Evolutionary conservation across 2,329 filamentous ascomycete species (phyloP), one percentile per base, ranked within the genome.

Genomic region (Neonectria neomacrospora): DNA sequence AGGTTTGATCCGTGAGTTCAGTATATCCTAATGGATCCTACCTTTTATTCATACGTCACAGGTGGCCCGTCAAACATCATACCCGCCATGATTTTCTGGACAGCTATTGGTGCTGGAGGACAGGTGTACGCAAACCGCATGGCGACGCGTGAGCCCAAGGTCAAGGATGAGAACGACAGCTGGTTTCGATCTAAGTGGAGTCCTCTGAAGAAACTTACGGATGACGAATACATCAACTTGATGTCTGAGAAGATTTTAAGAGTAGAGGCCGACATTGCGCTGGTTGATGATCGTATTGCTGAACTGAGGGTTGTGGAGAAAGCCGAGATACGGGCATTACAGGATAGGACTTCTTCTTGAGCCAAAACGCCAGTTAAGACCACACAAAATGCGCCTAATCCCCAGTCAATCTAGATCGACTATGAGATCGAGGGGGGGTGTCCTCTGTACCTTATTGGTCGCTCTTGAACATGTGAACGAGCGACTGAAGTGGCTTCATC

Each of bases 271-370:
- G 91, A 95, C 65, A 93, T 96, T 76, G 89, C 91, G 0, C 77
- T 96, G 5, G 82, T 95, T 37, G 91, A 96, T 71, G 92, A 95
- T 57, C 88, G 88, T 72, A 92, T 96, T 68, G 85, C 74, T 1
- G 76, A 78, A 47, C 55, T 82, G 20, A 67, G 65, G 48, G 48
- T 16, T 28, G 53, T 30, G 16, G 64, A 66, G 42, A 63, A 63
- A 39, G 60, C 58, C 26, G 28, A 67, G 47, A 47, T 61, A 32
- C 44, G 67, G 47, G 44, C 57, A 16, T 48, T 52, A 50, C 51
- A 34, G 28, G 58, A 66, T 56, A 63, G 41, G 45, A 50, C 59
- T 48, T 20, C 32, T 37, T 45, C 34, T 34, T 51, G 51, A 67
- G 58, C 53, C 14, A 39, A 58, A 32, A 62, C 23, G 6, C 50